A percentile compares a stretch with the other conserved stretches of the same genome.
phyloP scores from a whole-genome alignment of 139 green algal genomes.

The Chlamydomonas asymmetrica region DNA sequence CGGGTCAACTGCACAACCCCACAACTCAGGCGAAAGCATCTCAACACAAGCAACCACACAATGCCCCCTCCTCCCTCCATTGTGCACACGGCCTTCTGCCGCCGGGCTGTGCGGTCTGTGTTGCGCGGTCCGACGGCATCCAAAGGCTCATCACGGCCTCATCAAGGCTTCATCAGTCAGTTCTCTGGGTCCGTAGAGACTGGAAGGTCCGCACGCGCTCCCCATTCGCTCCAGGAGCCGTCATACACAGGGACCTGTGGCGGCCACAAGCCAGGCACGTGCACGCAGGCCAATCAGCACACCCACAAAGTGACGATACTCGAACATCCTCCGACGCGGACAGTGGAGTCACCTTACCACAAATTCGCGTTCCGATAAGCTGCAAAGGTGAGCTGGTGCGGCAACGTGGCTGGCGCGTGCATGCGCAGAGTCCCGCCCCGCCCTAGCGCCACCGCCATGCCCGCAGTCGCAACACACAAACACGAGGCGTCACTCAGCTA shows the following conservation, averaged over 20 bases:
- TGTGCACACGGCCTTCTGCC: too few species aligned
- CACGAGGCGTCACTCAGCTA: not conserved
- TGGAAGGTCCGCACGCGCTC: slow-evolving; percentile 39
- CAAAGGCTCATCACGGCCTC: too few species aligned
- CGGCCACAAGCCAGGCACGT: not conserved
- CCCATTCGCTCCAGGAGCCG: slow-evolving; percentile 96
- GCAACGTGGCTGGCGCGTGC: too few species aligned
- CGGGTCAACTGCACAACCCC: too few species aligned
- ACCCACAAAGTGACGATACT: not conserved
- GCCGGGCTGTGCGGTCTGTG: too few species aligned
- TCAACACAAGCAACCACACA: too few species aligned
- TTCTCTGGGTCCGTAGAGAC: slow-evolving; percentile 25
- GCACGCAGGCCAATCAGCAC: not conserved
- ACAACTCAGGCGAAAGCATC: too few species aligned
- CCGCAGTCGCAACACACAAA: not conserved
- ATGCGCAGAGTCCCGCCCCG: not conserved
- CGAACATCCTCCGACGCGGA: not conserved
- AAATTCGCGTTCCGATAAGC: not conserved
- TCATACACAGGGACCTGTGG: slow-evolving; percentile 85
- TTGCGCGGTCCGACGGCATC: too few species aligned
- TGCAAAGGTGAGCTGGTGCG: not conserved
- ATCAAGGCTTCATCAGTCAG: too few species aligned
- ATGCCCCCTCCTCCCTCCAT: too few species aligned
- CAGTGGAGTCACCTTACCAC: not conserved
- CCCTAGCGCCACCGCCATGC: not conserved